phyloP scores from a whole-genome alignment of 257 asterid genomes.

The Lithospermum erythrorhizon region DNA sequence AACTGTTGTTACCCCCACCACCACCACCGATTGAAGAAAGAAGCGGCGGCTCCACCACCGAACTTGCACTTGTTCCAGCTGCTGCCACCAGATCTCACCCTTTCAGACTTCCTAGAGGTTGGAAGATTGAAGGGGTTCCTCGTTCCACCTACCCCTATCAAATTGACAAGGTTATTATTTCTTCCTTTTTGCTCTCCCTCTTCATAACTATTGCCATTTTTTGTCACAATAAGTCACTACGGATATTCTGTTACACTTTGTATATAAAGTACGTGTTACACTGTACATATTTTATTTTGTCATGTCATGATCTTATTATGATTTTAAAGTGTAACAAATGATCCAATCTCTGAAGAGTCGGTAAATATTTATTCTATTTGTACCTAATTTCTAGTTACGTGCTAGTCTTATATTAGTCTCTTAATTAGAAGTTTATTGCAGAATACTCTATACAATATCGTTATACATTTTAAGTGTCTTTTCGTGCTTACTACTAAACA shows the following conservation, averaged over 20 bases:
- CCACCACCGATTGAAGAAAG: slow-evolving; percentile 1
- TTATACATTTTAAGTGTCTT: too few relatives aligned
- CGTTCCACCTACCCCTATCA: slow-evolving; percentile 36
- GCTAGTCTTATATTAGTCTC: too few relatives aligned
- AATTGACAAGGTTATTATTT: slow-evolving; percentile 36
- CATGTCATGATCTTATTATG: too few relatives aligned
- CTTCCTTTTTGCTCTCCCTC: not conserved
- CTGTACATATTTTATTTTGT: too few relatives aligned
- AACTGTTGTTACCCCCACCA: not conserved
- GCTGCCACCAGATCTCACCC: slow-evolving; percentile 11
- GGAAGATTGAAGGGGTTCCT: slow-evolving; percentile 52
- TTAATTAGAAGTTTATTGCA: too few relatives aligned
- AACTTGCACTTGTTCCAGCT: slow-evolving; percentile 1
- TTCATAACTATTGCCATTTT: not conserved
- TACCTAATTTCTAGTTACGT: too few relatives aligned
- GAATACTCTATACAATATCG: too few relatives aligned
- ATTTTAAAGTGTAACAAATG: too few relatives aligned
- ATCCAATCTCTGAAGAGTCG: too few relatives aligned
- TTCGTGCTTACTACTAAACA: not conserved
- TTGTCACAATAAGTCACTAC: not conserved
- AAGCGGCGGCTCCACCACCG: slow-evolving; percentile 18
- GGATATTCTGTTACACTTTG: too few relatives aligned
- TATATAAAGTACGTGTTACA: too few relatives aligned
- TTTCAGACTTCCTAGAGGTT: slow-evolving; percentile 40
- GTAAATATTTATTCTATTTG: too few relatives aligned